phyloP scores from a whole-genome alignment of 2,329 filamentous ascomycete genomes.

The Trichophyton verrucosum region DNA sequence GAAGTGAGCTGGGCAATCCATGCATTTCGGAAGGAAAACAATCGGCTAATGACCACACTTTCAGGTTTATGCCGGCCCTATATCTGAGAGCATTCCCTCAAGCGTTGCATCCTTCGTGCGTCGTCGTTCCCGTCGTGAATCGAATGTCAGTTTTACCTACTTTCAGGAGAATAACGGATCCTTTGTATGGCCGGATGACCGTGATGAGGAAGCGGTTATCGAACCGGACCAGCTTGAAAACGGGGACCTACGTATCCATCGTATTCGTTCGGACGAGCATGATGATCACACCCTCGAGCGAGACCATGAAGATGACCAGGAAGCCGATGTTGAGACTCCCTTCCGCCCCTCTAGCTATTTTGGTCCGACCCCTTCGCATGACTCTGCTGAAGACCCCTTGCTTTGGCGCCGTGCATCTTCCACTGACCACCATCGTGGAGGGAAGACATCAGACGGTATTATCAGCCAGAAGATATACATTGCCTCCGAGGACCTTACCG shows the following conservation, averaged over 20 bases:
- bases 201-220: conserved; percentile 37
- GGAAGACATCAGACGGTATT: conserved; percentile 42
- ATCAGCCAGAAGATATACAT: conserved; percentile 87
- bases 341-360: conserved; percentile 9
- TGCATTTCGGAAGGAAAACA: conserved; percentile 8
- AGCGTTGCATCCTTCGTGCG: conserved; percentile 87
- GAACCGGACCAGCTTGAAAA: conserved; percentile 26
- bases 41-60: not conserved
- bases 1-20: conserved; percentile 47
- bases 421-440: conserved; percentile 42
- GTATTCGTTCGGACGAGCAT: conserved; percentile 18
- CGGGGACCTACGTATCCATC: conserved; percentile 23
- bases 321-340: conserved; percentile 3
- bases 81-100: conserved; percentile 90
- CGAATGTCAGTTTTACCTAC: conserved; percentile 78
- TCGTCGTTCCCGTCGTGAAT: conserved; percentile 67
- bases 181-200: conserved; percentile 39
- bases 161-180: conserved; percentile 61
- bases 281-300: conserved; percentile 11
- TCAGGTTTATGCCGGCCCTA: conserved; percentile 73
- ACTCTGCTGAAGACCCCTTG: conserved; percentile 45
- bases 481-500: conserved; percentile 81
- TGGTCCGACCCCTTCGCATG: conserved; percentile 23
- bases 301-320: conserved; percentile 14
- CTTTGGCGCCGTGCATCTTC: conserved; percentile 60